Evolutionary conservation across 2,329 filamentous ascomycete species (phyloP).

Genomic region (Nemania abortiva): DNA sequence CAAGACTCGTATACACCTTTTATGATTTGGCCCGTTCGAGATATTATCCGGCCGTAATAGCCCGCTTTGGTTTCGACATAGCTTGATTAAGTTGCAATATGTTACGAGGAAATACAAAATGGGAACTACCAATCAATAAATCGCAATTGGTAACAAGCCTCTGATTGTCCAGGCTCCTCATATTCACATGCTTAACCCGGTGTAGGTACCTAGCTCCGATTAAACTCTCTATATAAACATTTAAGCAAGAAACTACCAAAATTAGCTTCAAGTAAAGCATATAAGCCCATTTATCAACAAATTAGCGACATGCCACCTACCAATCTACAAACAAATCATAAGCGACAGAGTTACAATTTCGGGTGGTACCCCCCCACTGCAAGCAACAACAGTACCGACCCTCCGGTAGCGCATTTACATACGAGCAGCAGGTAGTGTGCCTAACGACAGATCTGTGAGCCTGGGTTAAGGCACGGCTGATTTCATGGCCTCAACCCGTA

Average conservation of each 20-base stretch:
- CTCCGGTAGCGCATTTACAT: background rate
- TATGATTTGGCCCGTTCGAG: constrained; percentile 12
- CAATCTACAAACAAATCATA: background rate
- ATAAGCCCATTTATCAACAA: background rate
- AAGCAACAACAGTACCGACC: background rate
- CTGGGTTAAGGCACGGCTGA: background rate
- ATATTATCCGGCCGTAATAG: constrained; percentile 26
- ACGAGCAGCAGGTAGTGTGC: background rate
- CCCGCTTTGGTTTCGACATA: constrained; percentile 8
- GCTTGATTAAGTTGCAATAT: background rate
- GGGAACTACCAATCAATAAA: constrained; percentile 14
- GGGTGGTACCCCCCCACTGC: background rate
- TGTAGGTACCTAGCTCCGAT: background rate
- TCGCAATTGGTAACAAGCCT: background rate
- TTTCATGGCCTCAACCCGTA: background rate
- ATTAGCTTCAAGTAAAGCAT: background rate
- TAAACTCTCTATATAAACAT: background rate
- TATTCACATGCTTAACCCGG: background rate
- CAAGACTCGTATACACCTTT: constrained; percentile 1
- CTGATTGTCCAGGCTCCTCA: constrained; percentile 2
- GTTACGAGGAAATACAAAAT: background rate
- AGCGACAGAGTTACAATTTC: constrained; percentile 6
- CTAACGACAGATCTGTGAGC: background rate
- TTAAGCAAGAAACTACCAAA: constrained; percentile 10
- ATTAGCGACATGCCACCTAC: background rate